Percentiles rank a stretch among this genome's conserved stretches.
Conservation (phyloP, 768 basidiomycete species). For the Mycena maculata region DNA sequence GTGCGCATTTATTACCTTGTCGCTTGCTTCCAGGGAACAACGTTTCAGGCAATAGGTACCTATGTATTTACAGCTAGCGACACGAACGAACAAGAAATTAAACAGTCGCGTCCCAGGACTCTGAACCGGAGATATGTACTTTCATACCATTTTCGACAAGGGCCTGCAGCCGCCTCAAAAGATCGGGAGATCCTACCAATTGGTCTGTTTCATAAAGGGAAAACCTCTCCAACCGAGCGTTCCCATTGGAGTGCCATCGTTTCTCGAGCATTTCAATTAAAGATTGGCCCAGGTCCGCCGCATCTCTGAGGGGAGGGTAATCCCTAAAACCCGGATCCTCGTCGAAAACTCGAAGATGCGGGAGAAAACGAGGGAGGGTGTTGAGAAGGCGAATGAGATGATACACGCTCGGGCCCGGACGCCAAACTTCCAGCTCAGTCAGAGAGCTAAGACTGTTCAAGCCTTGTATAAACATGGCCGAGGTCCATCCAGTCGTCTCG, state of each 20-base stretch:
- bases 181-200: background rate
- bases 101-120: background rate
- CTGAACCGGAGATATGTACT: background rate
- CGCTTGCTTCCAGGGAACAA: too few relatives aligned
- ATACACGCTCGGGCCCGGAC: background rate
- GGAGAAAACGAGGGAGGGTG: background rate
- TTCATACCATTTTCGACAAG: conserved; percentile 13
- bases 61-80: background rate
- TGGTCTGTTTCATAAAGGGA: background rate
- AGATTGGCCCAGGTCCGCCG: background rate
- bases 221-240: conserved; percentile 3
- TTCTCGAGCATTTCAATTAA: conserved; percentile 6
- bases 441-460: background rate
- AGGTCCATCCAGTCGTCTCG: conserved; percentile 1
- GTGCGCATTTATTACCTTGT: too few relatives aligned
- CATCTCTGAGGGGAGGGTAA: background rate
- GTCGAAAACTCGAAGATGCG: conserved; percentile 2
- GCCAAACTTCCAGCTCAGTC: background rate
- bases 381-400: background rate
- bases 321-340: background rate
- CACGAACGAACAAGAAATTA: background rate
- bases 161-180: background rate
- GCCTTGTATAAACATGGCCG: conserved; percentile 2
- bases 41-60: too few relatives aligned
- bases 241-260: background rate